Evolutionary conservation across 208 protist genomes (phyloP).

Genomic region (Trypanosoma vivax): DNA sequence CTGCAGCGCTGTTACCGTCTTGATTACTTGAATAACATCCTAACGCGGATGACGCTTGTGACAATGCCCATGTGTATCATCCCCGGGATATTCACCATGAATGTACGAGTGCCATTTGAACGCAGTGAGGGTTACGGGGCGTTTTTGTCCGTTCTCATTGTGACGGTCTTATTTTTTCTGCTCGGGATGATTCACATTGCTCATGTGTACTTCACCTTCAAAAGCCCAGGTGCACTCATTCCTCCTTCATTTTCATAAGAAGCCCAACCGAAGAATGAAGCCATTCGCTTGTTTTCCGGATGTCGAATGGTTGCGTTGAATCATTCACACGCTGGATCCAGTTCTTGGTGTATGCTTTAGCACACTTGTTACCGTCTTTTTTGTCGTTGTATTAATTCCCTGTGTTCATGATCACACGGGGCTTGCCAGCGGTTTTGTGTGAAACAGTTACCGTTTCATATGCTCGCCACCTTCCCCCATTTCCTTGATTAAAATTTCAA

Average conservation of each 20-base stretch:
- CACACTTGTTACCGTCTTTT: too few species aligned
- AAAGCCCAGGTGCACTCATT: constrained; percentile 50
- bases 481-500: too few species aligned
- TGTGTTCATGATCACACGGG: too few species aligned
- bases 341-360: too few species aligned
- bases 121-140: constrained; percentile 24
- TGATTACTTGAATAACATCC: constrained; percentile 79
- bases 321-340: too few species aligned
- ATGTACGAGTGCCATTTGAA: constrained; percentile 60
- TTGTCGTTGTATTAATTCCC: too few species aligned
- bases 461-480: too few species aligned
- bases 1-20: constrained; percentile 74
- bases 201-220: constrained; percentile 47
- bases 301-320: too few species aligned
- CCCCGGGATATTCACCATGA: constrained; percentile 64
- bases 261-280: neutral
- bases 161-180: constrained; percentile 41
- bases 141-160: constrained; percentile 39
- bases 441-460: too few species aligned
- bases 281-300: neutral
- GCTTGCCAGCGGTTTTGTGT: too few species aligned
- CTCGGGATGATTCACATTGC: constrained; percentile 32
- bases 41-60: constrained; percentile 65
- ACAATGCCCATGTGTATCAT: constrained; percentile 74
- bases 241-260: constrained; percentile 15